A percentile compares a stretch with the other conserved stretches of the same genome.
Evolutionary conservation across 1,139 yeast species (phyloP).

Genomic region (Entelexis paramagnoliae): DNA sequence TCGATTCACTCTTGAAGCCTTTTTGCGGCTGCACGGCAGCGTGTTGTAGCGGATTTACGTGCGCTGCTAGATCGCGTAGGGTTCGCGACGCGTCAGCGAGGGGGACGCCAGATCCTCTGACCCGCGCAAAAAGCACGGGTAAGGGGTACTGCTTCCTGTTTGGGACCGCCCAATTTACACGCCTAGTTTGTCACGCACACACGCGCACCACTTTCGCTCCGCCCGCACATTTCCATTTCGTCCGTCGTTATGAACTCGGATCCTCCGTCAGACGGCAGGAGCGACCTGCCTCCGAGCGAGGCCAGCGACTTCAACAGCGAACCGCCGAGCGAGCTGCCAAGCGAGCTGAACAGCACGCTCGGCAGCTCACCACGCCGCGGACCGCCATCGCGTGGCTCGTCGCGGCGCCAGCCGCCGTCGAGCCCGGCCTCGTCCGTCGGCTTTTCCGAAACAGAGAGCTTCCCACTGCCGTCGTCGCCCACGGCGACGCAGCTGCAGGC

Average conservation of each 20-base stretch:
- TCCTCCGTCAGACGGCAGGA: constrained; percentile 9
- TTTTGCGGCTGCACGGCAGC: too few relatives aligned
- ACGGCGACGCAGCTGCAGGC: constrained; percentile 7
- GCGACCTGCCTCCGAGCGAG: constrained; percentile 6
- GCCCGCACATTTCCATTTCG: too few relatives aligned
- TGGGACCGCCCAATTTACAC: constrained; percentile 2
- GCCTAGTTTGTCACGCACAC: background rate
- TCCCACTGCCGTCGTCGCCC: constrained; percentile 18
- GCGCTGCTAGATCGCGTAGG: too few relatives aligned
- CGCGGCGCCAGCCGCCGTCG: constrained; percentile 10
- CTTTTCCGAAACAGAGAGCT: constrained; percentile 14
- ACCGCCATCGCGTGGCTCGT: background rate
- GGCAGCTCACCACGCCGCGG: constrained; percentile 15
- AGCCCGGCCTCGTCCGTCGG: constrained; percentile 18
- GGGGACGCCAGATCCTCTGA: too few relatives aligned
- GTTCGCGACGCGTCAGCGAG: background rate
- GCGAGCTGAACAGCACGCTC: constrained; percentile 21
- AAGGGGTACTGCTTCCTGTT: constrained; percentile 4
- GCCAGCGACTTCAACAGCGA: constrained; percentile 4
- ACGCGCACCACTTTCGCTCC: too few relatives aligned
- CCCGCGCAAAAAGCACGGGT: constrained; percentile 4
- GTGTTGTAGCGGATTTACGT: too few relatives aligned
- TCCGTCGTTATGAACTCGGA: background rate
- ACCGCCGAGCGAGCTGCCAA: constrained; percentile 16
- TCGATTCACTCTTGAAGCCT: too few relatives aligned